Evolutionary conservation across 139 green algal genomes (phyloP), one percentile per base, ranked within the genome.

Genomic region (Picochlorum costavermella): DNA sequence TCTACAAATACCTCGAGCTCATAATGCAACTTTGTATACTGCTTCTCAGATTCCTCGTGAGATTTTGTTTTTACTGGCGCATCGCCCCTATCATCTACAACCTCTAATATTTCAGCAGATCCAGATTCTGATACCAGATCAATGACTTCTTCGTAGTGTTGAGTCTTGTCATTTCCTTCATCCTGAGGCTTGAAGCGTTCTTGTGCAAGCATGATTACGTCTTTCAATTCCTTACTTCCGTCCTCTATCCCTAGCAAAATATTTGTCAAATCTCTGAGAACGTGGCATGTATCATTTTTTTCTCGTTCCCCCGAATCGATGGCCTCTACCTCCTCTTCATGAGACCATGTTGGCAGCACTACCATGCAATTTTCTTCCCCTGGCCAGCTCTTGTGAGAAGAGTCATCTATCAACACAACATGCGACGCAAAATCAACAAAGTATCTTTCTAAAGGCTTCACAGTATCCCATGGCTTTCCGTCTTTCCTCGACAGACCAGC

Each of bases 1-100:
- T 28, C 17, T 17, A 80, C 73, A 73, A 91, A 86, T 1, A 40
- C 17, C 29, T 63, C 56, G 20, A 91, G 53, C 51, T 86, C 80
- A 5, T 61, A n/a, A 46, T 86, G 80, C 44, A 86, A 74, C 29
- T 40, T 56, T 6, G 69, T 74, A 36, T 16, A 29, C 61, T 17
- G 25, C 23, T 20, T 55, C 46, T 28, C 6, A 8, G 0, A 40
- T 40, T 40, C 33, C 33, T 40, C 33, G 9, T 2, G 6, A 8
- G 33, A 2, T 11, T 40, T 40, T 40, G 33, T 12, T 55, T 55
- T 55, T 3, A 25, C n/a, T 12, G 12, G 17, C 5, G 48, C 48
- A 55, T 2, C n/a, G 9, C 25, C 65, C 56, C 33, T 36, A 46
- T 70, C 51, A 13, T 61, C 69, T 71, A 65, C 61, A 12, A 74